phyloP scores from a whole-genome alignment of 352 stramenopile species.

The Elongisporangium anandrum region DNA sequence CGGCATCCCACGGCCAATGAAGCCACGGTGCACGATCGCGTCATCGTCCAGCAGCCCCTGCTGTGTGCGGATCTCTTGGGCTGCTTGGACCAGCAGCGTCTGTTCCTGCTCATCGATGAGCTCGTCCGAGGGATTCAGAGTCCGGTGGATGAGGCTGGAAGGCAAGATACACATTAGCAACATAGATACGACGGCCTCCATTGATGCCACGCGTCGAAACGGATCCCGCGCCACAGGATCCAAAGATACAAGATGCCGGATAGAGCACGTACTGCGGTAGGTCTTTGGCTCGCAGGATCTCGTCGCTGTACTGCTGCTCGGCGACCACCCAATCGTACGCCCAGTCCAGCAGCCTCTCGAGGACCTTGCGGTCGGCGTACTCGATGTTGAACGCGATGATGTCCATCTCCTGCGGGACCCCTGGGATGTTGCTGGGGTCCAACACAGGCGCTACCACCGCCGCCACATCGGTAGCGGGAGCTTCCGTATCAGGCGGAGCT shows the following conservation, averaged over 20 bases:
- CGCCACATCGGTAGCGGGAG: neutral
- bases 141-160: conserved; percentile 32
- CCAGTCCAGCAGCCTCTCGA: conserved; percentile 58
- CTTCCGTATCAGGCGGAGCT: neutral
- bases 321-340: conserved; percentile 45
- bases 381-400: conserved; percentile 56
- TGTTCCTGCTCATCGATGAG: conserved; percentile 41
- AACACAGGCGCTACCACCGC: neutral
- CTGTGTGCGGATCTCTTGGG: conserved; percentile 25
- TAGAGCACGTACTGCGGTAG: conserved; percentile 5
- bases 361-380: conserved; percentile 38
- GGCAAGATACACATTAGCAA: neutral
- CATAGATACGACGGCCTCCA: neutral
- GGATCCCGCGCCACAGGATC: neutral
- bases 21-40: conserved; percentile 44
- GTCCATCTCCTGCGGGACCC: conserved; percentile 14
- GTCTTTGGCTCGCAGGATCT: conserved; percentile 18
- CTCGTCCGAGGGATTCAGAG: conserved; percentile 53
- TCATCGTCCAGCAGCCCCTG: conserved; percentile 42
- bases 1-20: conserved; percentile 48
- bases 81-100: conserved; percentile 24
- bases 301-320: conserved; percentile 35
- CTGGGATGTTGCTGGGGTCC: neutral
- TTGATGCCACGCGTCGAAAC: neutral
- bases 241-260: neutral